Percentiles rank a stretch among this genome's conserved stretches.
These are phyloP conservation scores for Paracamarosporium sp. DNA, from an alignment of 2,329 filamentous ascomycete genomes.

Conservation along the genomic window DNA sequence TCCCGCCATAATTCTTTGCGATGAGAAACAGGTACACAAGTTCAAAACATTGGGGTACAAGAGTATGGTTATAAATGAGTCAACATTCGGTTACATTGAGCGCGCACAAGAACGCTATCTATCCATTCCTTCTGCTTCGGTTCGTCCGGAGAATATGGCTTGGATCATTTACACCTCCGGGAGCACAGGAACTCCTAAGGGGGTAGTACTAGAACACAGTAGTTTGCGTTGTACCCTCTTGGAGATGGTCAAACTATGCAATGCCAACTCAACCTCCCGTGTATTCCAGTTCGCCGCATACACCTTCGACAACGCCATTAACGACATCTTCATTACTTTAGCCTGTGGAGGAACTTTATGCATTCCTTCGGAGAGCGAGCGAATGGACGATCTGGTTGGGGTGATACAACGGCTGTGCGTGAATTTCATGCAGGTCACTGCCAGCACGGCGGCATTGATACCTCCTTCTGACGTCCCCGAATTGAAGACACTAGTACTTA, in stretches of 20 bases:
- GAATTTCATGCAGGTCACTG: neutral
- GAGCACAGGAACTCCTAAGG: neutral
- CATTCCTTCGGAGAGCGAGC: neutral
- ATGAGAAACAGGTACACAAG: neutral
- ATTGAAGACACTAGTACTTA: neutral
- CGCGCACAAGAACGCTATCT: too few relatives aligned
- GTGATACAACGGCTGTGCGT: neutral
- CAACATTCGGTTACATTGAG: neutral
- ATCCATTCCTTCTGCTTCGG: too few relatives aligned
- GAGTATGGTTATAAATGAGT: too few relatives aligned
- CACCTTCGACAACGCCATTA: neutral
- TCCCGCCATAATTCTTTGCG: neutral
- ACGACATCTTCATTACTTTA: neutral
- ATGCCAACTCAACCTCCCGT: neutral
- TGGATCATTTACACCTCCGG: neutral
- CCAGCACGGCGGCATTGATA: neutral
- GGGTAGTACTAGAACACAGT: neutral
- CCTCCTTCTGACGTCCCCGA: neutral
- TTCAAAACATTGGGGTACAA: neutral
- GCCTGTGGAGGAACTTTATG: neutral
- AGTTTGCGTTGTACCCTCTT: too few relatives aligned
- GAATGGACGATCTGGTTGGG: neutral
- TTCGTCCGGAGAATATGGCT: neutral
- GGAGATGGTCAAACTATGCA: neutral
- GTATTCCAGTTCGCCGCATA: neutral